Evolutionary conservation across 208 protist genomes (phyloP), one percentile per base, ranked within the genome.

Genomic region (Acanthamoeba triangularis): DNA sequence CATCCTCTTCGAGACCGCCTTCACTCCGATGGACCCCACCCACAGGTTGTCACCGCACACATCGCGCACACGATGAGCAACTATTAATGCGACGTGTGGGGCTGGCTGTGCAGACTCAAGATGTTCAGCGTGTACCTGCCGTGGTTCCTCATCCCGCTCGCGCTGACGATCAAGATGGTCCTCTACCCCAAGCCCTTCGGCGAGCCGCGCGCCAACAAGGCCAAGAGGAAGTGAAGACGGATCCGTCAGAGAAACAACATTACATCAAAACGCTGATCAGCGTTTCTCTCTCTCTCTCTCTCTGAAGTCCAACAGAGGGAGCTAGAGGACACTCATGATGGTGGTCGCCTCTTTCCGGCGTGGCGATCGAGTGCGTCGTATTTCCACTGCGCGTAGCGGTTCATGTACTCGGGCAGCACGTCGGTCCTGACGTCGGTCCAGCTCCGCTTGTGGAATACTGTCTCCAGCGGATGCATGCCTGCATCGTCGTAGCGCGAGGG

Each of bases 111-210:
- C 37, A 82, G 74, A 37, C 33, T 82, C 37, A 82, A 82, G 74
- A 91, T 91, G 85, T 37, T 91, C 7, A 69, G 85, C 56, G 63
- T 91, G 37, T 91, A 91, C 63, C 56, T 69, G 56, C 85, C 85
- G 5, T 91, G 85, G 85, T 63, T 69, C 44, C 63, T 91, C 37
- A 63, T 91, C 47, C 85, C 85, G 54, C 85, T 91, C 28, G 85
- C 85, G 10, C 85, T 91, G 18, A 13, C 47, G 35, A 69, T 91
- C 85, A 91, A 91, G 54, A 91, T 91, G 85, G 16, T 69, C 52
- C 54, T n/a, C 85, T 91, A 91, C 23, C 37, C 54, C 11, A 63
- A 91, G 85, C 85, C 85, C 54, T 91, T 91, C 14, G 85, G 85
- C 33, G 63, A 41, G 28, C 13, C 54, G 41, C 20, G 30, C 76